Base-by-base conservation (phyloP, 2,329 filamentous ascomycete genomes). In the Pseudogymnoascus sp. region DNA sequence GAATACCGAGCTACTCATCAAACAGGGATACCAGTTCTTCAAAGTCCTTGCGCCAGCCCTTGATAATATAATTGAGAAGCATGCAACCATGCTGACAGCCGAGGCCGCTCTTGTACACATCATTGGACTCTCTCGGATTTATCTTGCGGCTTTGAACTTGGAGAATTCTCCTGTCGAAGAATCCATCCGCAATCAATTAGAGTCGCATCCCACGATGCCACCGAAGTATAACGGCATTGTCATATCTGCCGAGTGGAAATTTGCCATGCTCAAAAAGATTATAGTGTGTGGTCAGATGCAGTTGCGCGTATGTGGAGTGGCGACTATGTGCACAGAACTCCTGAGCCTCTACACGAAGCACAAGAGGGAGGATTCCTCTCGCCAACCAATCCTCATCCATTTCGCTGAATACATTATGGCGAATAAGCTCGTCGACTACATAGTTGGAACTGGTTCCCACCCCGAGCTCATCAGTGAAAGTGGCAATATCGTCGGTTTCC, bases 201-300 rank as follows among this genome's bases (percentile, higher is more conserved):
- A 71, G 65, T 50, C 68, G 69, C 38, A 69, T 64, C 6, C 69
- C 76, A 65, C 75, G 7, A 73, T 82, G 23, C 70, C 76, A 7
- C 65, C 67, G 2, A 73, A 71, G 2, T 75, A 75, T 63, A 77
- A 77, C 0, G 70, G 77, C 1, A 81, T 83, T 7, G 77, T 86
- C 0, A 78, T 89, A 15, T 75, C 80, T 1, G 78, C 80, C 61
- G 81, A 86, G 63, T 96, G 90, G 88, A 87, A 85, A 60, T 86
- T 96, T 68, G 79, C 80, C 46, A 78, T 88, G 1, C 78, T 90
- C 61, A 85, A 85, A 69, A 88, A 85, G 68, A 86, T 93, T 68
- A 87, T 97, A 61, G 86, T 83, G 70, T 93, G 90, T 64, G 88
- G 90, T 37, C 90, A 93, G 70, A 96, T 97, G 91, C 91, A 96